Conservation (phyloP, 164 flowering plant species). For the Vitis rotundifolia region DNA sequence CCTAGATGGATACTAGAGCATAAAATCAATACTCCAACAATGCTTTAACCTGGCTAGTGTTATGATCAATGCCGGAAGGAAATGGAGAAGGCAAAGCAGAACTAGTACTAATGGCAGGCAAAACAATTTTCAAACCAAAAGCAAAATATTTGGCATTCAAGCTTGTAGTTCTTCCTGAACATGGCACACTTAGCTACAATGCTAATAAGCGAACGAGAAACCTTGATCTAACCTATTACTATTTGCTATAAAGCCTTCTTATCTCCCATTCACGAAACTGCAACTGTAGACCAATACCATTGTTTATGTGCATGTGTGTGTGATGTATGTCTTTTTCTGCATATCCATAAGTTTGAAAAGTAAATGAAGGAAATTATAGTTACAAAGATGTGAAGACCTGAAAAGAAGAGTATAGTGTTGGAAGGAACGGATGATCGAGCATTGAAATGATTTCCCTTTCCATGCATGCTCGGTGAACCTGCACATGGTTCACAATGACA, state of each 20-base stretch:
- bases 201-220: neutral
- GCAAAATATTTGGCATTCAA: neutral
- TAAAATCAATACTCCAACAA: neutral
- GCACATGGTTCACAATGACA: slow-evolving; percentile 16
- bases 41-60: neutral
- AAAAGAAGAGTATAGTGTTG: slow-evolving; percentile 84
- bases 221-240: too few relatives aligned
- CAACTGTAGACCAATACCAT: neutral
- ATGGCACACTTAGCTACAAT: too few relatives aligned
- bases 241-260: too few relatives aligned
- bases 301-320: neutral
- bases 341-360: neutral
- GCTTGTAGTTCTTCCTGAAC: too few relatives aligned
- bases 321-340: neutral
- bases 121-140: neutral
- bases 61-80: neutral
- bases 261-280: neutral
- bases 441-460: slow-evolving; percentile 90
- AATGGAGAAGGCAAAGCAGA: neutral
- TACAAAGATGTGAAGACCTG: slow-evolving; percentile 49
- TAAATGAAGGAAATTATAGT: neutral
- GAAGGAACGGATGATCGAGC: slow-evolving; percentile 97
- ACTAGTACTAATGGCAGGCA: too few relatives aligned
- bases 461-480: slow-evolving; percentile 96
- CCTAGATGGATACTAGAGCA: neutral